Percentiles rank a stretch among this genome's conserved stretches.
Conservation (phyloP, 345 rosid species). For the Camelina laxa region DNA sequence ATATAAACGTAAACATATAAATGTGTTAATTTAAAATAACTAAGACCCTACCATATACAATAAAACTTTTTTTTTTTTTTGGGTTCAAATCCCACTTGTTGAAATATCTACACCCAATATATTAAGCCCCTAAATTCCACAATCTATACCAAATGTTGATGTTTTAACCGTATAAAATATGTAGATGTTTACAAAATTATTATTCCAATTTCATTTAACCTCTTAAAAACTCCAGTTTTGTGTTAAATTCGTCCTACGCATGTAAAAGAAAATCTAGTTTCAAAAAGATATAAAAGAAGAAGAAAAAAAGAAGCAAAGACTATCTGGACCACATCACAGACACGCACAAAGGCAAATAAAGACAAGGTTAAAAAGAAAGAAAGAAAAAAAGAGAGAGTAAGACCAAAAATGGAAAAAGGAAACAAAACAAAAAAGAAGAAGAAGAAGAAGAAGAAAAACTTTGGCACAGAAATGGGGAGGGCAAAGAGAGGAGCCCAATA, state of each 20-base stretch:
- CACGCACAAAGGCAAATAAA: background rate
- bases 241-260: too few relatives aligned
- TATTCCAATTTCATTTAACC: too few relatives aligned
- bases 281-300: too few relatives aligned
- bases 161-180: too few relatives aligned
- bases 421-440: background rate
- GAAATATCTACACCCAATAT: background rate
- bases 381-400: background rate
- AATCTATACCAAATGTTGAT: background rate
- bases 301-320: too few relatives aligned
- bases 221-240: too few relatives aligned
- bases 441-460: background rate
- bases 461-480: conserved; percentile 28
- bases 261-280: too few relatives aligned
- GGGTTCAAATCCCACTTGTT: too few relatives aligned
- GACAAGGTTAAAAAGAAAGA: background rate
- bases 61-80: background rate
- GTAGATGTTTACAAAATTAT: too few relatives aligned
- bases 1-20: background rate
- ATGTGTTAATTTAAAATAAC: background rate
- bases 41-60: background rate
- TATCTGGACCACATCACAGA: too few relatives aligned
- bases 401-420: conserved; percentile 5
- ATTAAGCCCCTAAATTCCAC: background rate
- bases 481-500: conserved; percentile 35